A percentile compares a stretch with the other conserved stretches of the same genome.
These are phyloP conservation scores for Aspergillus campestris DNA, from an alignment of 495 filamentous ascomycete species.

Conservation along the genomic window DNA sequence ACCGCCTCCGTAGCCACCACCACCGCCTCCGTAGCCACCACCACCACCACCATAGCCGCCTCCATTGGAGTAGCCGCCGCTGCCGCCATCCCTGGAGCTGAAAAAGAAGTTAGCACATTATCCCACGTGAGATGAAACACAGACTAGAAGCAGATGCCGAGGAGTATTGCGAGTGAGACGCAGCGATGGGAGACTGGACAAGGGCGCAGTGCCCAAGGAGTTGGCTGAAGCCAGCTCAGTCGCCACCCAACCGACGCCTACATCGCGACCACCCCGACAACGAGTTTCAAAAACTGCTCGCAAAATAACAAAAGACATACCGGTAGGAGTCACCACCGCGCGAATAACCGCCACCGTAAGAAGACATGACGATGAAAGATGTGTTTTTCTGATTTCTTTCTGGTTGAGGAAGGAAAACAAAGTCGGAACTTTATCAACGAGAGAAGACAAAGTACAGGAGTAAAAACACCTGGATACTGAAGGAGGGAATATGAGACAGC, in stretches of 20 bases:
- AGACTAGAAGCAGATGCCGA: not conserved
- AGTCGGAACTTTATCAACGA: not conserved
- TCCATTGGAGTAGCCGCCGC: slow-evolving; percentile 42
- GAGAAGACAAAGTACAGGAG: slow-evolving; percentile 12
- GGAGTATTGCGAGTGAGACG: not conserved
- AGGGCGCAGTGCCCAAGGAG: not conserved
- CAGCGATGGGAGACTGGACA: not conserved
- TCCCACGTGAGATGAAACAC: not conserved
- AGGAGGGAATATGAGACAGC: slow-evolving; percentile 2
- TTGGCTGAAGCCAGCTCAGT: too few species aligned
- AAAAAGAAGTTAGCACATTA: slow-evolving; percentile 8
- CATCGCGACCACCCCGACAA: too few species aligned
- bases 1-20: slow-evolving; percentile 38
- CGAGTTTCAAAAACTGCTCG: too few species aligned
- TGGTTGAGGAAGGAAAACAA: slow-evolving; percentile 7
- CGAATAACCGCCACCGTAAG: slow-evolving; percentile 60
- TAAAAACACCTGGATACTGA: slow-evolving; percentile 6
- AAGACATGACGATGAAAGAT: slow-evolving; percentile 45
- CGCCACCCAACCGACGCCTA: too few species aligned
- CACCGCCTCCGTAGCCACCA: slow-evolving; percentile 29
- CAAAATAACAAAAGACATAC: slow-evolving; percentile 19
- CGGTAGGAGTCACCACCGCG: slow-evolving; percentile 34
- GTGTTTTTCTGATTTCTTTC: slow-evolving; percentile 11
- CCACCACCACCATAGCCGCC: slow-evolving; percentile 31
- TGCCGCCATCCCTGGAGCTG: slow-evolving; percentile 37